Base-by-base conservation (phyloP, 345 rosid genomes). In the Melaleuca alternifolia region DNA sequence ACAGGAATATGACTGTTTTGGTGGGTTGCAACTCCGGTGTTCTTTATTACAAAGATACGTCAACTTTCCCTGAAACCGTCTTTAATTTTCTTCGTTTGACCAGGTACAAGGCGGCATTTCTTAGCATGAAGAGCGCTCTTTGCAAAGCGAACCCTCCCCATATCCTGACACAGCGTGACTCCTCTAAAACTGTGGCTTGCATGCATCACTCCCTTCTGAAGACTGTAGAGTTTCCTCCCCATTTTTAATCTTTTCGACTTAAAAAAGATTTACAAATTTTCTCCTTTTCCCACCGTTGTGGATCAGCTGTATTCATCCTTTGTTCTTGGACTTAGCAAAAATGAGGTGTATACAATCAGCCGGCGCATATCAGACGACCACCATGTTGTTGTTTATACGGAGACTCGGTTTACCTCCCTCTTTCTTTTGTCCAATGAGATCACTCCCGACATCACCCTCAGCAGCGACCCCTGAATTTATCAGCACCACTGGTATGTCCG, bases 131-230 rank as follows among this genome's bases (percentile, higher is more conserved):
- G 81, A 71, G 48, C 48, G 14, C 48, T 37, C 37, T 71, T 33
- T 16, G 79, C 46, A 33, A 33, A 65, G 46, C 7, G 6, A 37
- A 65, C 77, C 77, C 23, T 37, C 79, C 11, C 79, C 26, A 71
- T 71, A 33, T 37, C 48, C 48, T 18, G 26, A 21, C 0, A 2
- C 48, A 0, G 81, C 7, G 14, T 7, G 6, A 44, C 7, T 0
- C 13, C 18, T 71, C 48, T 37, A 37, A 71, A 71, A 71, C 24
- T 11, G 0, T 6, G 81, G 81, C 81, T 37, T 20, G 48, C 48
- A 18, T 20, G 48, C 48, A 18, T 20, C 26, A 37, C 13, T 71
- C 7, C 81, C 48, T 37, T 33, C 81, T 71, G 20, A 71, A 10
- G 5, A 71, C 24, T 37, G 81, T 41, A 37, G 81, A 37, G 9